Conservation (phyloP, 1,284 basidiomycete species). For the Schizopora paradoxa region DNA sequence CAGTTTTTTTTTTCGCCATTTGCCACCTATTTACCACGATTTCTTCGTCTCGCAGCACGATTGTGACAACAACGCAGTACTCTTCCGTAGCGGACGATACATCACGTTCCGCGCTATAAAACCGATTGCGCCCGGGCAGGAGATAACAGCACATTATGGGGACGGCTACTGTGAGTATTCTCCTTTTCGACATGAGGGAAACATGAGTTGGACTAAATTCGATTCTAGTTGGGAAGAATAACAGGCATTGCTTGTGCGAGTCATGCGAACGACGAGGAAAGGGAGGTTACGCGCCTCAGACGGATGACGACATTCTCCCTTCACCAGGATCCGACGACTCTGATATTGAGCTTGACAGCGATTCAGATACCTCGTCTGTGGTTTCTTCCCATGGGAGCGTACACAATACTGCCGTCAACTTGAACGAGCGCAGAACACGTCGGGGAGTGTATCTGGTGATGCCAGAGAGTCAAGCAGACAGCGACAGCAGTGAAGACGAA, state of each 20-base stretch:
- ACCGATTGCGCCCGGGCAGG: slow-evolving; percentile 76
- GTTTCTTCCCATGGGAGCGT: slow-evolving; percentile 38
- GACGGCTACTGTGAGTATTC: slow-evolving; percentile 71
- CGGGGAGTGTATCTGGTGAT: slow-evolving; percentile 71
- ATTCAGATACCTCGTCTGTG: slow-evolving; percentile 27
- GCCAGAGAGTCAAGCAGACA: slow-evolving; percentile 47
- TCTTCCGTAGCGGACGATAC: slow-evolving; percentile 81
- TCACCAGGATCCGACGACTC: slow-evolving; percentile 25
- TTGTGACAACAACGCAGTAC: slow-evolving; percentile 85
- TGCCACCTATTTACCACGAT: slow-evolving; percentile 18
- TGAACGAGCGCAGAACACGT: slow-evolving; percentile 71
- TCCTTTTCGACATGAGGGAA: slow-evolving; percentile 5
- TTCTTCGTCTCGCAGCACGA: slow-evolving; percentile 61
- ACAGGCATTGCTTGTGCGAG: slow-evolving; percentile 84
- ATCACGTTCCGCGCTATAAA: slow-evolving; percentile 86
- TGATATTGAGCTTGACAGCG: slow-evolving; percentile 40
- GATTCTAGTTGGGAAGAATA: slow-evolving; percentile 76
- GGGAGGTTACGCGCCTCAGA: slow-evolving; percentile 68
- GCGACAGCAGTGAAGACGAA: slow-evolving; percentile 45
- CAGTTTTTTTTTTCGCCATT: slow-evolving; percentile 15
- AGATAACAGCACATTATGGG: slow-evolving; percentile 82
- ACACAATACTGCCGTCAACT: slow-evolving; percentile 35
- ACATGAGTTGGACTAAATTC: neutral
- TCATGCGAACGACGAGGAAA: slow-evolving; percentile 76
- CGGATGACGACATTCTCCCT: slow-evolving; percentile 40